These are phyloP conservation scores for Cucurbita ficifolia DNA, from an alignment of 306 rosid genomes.

Conservation along the genomic window DNA sequence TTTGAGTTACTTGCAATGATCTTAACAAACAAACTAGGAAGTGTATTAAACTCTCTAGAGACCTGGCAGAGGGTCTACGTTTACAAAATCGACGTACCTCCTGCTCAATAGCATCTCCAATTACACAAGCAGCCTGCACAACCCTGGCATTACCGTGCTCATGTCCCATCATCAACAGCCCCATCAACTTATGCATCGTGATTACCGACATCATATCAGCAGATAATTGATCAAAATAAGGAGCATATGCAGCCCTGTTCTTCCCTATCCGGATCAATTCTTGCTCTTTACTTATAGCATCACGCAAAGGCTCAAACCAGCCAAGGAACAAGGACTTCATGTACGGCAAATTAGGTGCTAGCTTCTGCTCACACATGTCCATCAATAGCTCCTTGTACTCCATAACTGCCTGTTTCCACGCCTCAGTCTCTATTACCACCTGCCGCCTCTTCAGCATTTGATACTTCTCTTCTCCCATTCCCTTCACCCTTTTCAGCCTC, in stretches of 20 bases:
- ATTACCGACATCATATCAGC: slow-evolving; percentile 83
- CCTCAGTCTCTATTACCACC: slow-evolving; percentile 71
- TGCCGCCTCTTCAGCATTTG: slow-evolving; percentile 46
- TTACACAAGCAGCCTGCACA: slow-evolving; percentile 38
- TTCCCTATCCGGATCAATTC: slow-evolving; percentile 30
- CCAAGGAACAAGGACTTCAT: slow-evolving; percentile 86
- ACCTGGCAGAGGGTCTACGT: neutral
- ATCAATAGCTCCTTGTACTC: slow-evolving; percentile 73
- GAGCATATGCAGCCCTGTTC: slow-evolving; percentile 30
- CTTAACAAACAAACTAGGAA: neutral
- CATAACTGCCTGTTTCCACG: slow-evolving; percentile 64
- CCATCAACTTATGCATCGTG: slow-evolving; percentile 86
- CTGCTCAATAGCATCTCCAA: slow-evolving; percentile 86
- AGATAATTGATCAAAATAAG: slow-evolving; percentile 50
- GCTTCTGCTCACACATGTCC: slow-evolving; percentile 86
- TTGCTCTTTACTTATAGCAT: slow-evolving; percentile 60
- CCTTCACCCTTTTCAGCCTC: slow-evolving; percentile 10
- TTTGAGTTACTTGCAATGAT: neutral
- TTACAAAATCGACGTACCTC: slow-evolving; percentile 38
- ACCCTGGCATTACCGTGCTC: slow-evolving; percentile 50
- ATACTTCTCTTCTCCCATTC: slow-evolving; percentile 31
- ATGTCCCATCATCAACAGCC: slow-evolving; percentile 51
- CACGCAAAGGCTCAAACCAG: slow-evolving; percentile 78
- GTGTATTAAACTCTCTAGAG: neutral
- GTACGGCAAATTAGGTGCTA: slow-evolving; percentile 84